A percentile compares a stretch with the other conserved stretches of the same genome.
Evolutionary conservation across 805 yeast genomes (phyloP).

Genomic region (Zygosaccharomyces pseudorouxii): DNA sequence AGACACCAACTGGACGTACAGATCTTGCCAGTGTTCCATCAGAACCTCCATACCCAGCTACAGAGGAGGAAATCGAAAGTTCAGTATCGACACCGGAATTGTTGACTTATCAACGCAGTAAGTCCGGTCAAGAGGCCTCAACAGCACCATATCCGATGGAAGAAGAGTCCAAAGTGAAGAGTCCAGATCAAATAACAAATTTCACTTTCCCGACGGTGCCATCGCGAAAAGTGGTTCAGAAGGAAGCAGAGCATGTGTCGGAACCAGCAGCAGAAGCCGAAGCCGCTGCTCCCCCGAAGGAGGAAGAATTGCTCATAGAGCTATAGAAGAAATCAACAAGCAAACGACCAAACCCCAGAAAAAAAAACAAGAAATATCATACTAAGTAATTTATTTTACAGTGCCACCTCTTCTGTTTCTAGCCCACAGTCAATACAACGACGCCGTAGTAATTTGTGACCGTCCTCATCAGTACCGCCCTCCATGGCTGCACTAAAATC

Average conservation of each 20-base stretch:
- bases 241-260: conserved; percentile 1
- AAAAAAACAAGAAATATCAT: conserved; percentile 1
- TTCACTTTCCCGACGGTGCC: conserved; percentile 43
- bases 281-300: conserved; percentile 7
- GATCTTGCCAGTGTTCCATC: conserved; percentile 15
- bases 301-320: conserved; percentile 31
- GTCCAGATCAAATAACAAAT: conserved; percentile 25
- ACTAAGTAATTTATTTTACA: conserved; percentile 32
- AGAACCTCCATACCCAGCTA: conserved; percentile 30
- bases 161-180: conserved; percentile 3
- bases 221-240: conserved; percentile 21
- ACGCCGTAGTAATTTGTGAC: conserved; percentile 43
- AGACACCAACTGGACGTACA: background rate
- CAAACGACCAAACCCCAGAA: too few species aligned
- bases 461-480: conserved; percentile 42
- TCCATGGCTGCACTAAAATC: conserved; percentile 60
- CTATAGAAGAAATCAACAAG: conserved; percentile 11
- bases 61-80: conserved; percentile 15
- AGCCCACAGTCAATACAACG: conserved; percentile 79
- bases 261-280: conserved; percentile 9
- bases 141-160: conserved; percentile 23
- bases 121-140: background rate
- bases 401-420: conserved; percentile 70
- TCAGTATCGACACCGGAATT: background rate
- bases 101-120: background rate